Evolutionary conservation across 805 yeast genomes (phyloP).

Genomic region (Nadsonia fulvescens): DNA sequence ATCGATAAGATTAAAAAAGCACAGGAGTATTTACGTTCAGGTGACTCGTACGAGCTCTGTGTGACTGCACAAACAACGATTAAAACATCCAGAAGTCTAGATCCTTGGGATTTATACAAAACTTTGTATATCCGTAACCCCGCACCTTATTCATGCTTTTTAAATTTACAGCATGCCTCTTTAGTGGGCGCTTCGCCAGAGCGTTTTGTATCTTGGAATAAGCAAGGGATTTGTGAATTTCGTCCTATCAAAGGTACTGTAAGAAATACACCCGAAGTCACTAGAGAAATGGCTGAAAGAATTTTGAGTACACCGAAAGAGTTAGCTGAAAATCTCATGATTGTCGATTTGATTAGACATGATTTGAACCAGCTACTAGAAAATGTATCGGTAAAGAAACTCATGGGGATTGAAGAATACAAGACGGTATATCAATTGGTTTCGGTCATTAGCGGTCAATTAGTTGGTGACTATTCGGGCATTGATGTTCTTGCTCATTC

Average conservation of each 20-base stretch:
- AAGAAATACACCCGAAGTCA: slow-evolving; percentile 37
- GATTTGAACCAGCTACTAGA: slow-evolving; percentile 57
- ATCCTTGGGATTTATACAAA: slow-evolving; percentile 70
- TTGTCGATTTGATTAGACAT: slow-evolving; percentile 87
- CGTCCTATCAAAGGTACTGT: slow-evolving; percentile 97
- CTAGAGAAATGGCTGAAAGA: slow-evolving; percentile 37
- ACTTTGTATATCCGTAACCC: slow-evolving; percentile 59
- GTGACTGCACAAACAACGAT: slow-evolving; percentile 61
- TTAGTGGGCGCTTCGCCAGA: slow-evolving; percentile 88
- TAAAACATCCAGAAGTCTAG: slow-evolving; percentile 26
- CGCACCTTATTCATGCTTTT: slow-evolving; percentile 76
- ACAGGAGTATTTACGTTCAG: slow-evolving; percentile 48
- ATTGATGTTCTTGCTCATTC: slow-evolving; percentile 62
- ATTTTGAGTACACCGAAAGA: slow-evolving; percentile 76
- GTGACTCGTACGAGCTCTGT: slow-evolving; percentile 90
- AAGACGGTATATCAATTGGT: slow-evolving; percentile 82
- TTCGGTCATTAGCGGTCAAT: slow-evolving; percentile 61
- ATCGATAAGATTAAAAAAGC: slow-evolving; percentile 37
- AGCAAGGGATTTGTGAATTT: slow-evolving; percentile 40
- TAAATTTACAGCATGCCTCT: slow-evolving; percentile 35
- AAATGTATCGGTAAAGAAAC: slow-evolving; percentile 49
- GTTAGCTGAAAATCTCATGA: slow-evolving; percentile 90
- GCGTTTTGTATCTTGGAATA: slow-evolving; percentile 69
- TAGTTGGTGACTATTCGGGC: slow-evolving; percentile 35
- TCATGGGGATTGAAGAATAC: slow-evolving; percentile 89